A percentile compares a stretch with the other conserved stretches of the same genome.
These are phyloP conservation scores for Rutstroemia sydowiana DNA, from an alignment of 2,329 filamentous ascomycete species.

Conservation along the genomic window DNA sequence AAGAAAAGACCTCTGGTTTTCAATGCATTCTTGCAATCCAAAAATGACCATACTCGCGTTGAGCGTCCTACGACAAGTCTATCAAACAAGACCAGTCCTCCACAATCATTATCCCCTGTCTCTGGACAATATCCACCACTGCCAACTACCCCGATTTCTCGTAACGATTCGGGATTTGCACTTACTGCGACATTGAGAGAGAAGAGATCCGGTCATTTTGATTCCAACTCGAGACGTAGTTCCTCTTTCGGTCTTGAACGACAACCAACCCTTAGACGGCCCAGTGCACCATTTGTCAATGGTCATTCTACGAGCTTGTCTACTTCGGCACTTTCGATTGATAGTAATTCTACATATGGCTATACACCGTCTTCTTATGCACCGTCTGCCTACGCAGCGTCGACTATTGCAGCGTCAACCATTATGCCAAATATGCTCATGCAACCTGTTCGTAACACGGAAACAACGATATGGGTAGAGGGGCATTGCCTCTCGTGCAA, in stretches of 20 bases:
- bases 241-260: slow-evolving; percentile 85
- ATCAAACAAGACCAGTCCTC: slow-evolving; percentile 54
- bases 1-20: slow-evolving; percentile 62
- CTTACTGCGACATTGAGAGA: slow-evolving; percentile 80
- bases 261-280: slow-evolving; percentile 57
- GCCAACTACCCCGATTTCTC: slow-evolving; percentile 71
- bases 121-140: slow-evolving; percentile 71
- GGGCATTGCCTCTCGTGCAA: slow-evolving; percentile 72
- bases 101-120: slow-evolving; percentile 64
- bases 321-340: slow-evolving; percentile 48
- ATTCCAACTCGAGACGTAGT: slow-evolving; percentile 68
- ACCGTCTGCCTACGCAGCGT: slow-evolving; percentile 76
- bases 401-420: slow-evolving; percentile 77
- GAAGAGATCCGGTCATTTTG: slow-evolving; percentile 90
- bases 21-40: slow-evolving; percentile 82
- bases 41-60: slow-evolving; percentile 55
- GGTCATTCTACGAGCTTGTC: slow-evolving; percentile 59
- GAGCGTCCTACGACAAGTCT: slow-evolving; percentile 74
- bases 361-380: slow-evolving; percentile 82
- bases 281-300: slow-evolving; percentile 67
- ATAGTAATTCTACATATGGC: slow-evolving; percentile 39
- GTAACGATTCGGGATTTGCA: slow-evolving; percentile 86
- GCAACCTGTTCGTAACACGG: slow-evolving; percentile 70
- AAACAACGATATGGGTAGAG: slow-evolving; percentile 76
- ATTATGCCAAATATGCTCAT: slow-evolving; percentile 81